Conservation (phyloP, 1,284 basidiomycete genomes). For the Xanthoconium separans region DNA sequence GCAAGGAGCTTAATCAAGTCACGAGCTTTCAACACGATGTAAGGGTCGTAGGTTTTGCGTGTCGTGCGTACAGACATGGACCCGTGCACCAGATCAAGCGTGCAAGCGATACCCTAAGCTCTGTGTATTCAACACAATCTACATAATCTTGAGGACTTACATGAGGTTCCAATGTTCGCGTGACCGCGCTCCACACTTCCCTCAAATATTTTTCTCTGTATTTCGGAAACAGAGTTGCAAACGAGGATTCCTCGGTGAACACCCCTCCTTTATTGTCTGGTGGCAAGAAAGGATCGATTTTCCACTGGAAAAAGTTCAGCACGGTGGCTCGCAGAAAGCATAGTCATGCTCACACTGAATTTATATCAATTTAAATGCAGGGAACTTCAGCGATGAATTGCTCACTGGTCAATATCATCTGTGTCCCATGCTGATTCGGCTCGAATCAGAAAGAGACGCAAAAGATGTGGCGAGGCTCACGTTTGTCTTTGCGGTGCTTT, state of each 20-base stretch:
- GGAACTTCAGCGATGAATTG: background rate
- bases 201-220: slow-evolving; percentile 97
- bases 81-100: slow-evolving; percentile 93
- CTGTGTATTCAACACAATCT: slow-evolving; percentile 2
- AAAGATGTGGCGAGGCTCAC: slow-evolving; percentile 44
- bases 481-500: slow-evolving; percentile 88
- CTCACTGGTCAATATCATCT: slow-evolving; percentile 97
- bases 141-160: slow-evolving; percentile 41
- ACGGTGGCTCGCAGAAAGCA: background rate
- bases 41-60: slow-evolving; percentile 96
- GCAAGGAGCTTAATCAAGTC: slow-evolving; percentile 96
- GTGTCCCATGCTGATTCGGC: slow-evolving; percentile 87
- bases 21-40: slow-evolving; percentile 92
- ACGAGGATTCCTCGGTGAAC: slow-evolving; percentile 94
- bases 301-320: slow-evolving; percentile 64
- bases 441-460: slow-evolving; percentile 9
- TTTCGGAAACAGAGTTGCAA: slow-evolving; percentile 98
- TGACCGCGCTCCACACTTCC: slow-evolving; percentile 95
- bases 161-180: slow-evolving; percentile 79
- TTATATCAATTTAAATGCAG: slow-evolving; percentile 19
- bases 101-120: slow-evolving; percentile 81
- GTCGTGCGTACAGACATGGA: slow-evolving; percentile 98
- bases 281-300: slow-evolving; percentile 76
- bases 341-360: slow-evolving; percentile 33
- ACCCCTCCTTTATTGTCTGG: slow-evolving; percentile 79